phyloP scores from a whole-genome alignment of 2,329 filamentous ascomycete genomes.

The Leptodontidium sp. region DNA sequence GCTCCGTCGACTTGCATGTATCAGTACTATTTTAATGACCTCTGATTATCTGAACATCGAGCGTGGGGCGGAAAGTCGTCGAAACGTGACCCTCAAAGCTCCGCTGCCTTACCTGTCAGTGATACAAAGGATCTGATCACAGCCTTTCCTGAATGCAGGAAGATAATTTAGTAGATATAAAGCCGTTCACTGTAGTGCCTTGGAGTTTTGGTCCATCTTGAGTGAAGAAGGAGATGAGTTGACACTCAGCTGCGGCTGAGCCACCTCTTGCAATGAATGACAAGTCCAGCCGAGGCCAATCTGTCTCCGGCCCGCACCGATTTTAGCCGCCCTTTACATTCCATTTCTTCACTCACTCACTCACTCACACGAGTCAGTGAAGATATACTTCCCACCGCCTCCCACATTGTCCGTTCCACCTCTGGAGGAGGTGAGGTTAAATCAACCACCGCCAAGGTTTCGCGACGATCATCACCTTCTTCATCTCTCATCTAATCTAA shows the following conservation, averaged over 20 bases:
- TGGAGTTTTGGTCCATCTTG: too few relatives aligned
- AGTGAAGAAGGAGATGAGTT: neutral
- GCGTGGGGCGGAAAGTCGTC: neutral
- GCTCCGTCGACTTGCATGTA: neutral
- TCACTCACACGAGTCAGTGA: slow-evolving; percentile 9
- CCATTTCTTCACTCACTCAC: neutral
- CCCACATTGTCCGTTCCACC: neutral
- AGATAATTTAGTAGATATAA: too few relatives aligned
- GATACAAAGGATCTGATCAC: too few relatives aligned
- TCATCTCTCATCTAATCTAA: neutral
- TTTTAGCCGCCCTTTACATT: neutral
- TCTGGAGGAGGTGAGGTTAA: neutral
- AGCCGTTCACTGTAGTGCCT: too few relatives aligned
- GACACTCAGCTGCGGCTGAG: slow-evolving; percentile 11
- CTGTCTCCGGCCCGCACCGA: neutral
- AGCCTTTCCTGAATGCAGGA: too few relatives aligned
- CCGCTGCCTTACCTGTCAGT: too few relatives aligned
- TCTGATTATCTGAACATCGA: neutral
- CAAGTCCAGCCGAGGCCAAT: slow-evolving; percentile 2
- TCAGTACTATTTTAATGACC: neutral
- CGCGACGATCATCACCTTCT: slow-evolving; percentile 2
- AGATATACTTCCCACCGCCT: neutral
- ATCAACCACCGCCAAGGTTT: slow-evolving; percentile 10
- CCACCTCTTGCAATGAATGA: neutral
- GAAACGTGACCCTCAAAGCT: neutral